A percentile compares a stretch with the other conserved stretches of the same genome.
Conservation (phyloP, 495 filamentous ascomycete species). For the Tuber umbilicatum region DNA sequence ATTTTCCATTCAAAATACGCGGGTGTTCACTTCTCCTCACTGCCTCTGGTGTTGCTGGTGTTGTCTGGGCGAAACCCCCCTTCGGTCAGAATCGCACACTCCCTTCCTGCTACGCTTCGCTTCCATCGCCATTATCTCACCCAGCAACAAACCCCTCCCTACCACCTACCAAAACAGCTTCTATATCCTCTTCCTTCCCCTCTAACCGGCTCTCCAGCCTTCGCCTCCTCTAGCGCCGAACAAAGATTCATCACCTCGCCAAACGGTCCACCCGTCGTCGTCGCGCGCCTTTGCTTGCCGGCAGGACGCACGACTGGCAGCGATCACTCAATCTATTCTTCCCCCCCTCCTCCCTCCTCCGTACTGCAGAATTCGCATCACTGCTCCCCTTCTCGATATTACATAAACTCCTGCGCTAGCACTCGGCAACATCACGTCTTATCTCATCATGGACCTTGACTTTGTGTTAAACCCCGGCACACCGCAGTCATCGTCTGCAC, state of each 20-base stretch:
- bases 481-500: slow-evolving; percentile 22
- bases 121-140: slow-evolving; percentile 15
- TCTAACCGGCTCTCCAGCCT: slow-evolving; percentile 15
- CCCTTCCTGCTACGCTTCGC: slow-evolving; percentile 8
- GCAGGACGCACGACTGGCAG: slow-evolving; percentile 3
- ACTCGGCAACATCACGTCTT: not conserved
- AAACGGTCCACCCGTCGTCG: not conserved
- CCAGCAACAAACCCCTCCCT: slow-evolving; percentile 11
- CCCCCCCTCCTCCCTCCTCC: slow-evolving; percentile 5
- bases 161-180: slow-evolving; percentile 17
- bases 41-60: slow-evolving; percentile 16
- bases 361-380: slow-evolving; percentile 1
- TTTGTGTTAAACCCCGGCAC: slow-evolving; percentile 36
- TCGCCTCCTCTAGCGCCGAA: slow-evolving; percentile 11
- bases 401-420: slow-evolving; percentile 10
- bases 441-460: slow-evolving; percentile 36
- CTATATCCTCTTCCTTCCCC: not conserved
- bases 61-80: slow-evolving; percentile 4
- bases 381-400: slow-evolving; percentile 1
- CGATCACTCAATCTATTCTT: slow-evolving; percentile 7
- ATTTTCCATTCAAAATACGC: slow-evolving; percentile 15
- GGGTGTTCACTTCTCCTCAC: slow-evolving; percentile 19
- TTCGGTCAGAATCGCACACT: slow-evolving; percentile 22
- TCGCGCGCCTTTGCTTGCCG: slow-evolving; percentile 6
- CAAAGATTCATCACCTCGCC: not conserved